Percentiles rank a stretch among this genome's conserved stretches.
These are phyloP conservation scores for Teunomyces panamensis DNA, from an alignment of 805 yeast genomes.

Conservation along the genomic window DNA sequence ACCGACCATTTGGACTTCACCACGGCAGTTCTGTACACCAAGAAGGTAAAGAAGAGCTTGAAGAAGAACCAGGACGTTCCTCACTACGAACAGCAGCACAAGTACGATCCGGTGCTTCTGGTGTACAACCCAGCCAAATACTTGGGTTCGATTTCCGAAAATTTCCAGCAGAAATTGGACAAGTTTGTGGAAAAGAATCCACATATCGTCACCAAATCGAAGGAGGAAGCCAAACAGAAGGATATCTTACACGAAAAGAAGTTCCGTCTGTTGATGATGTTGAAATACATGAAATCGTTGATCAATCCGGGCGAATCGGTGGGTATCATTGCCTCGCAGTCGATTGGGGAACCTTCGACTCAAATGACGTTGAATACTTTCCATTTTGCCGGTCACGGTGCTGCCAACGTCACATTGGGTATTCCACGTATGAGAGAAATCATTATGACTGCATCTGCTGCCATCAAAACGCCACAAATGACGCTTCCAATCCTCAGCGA, in stretches of 20 bases:
- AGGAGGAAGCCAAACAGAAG: constrained; percentile 44
- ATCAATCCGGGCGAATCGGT: constrained; percentile 97
- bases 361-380: constrained; percentile 97
- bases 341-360: constrained; percentile 98
- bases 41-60: constrained; percentile 72
- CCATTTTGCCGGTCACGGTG: constrained; percentile 99
- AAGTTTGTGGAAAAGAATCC: constrained; percentile 57
- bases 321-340: constrained; percentile 97
- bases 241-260: constrained; percentile 68
- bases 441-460: constrained; percentile 96
- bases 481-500: constrained; percentile 78
- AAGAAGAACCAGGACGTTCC: constrained; percentile 63
- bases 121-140: constrained; percentile 85
- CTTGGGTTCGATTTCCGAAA: constrained; percentile 90
- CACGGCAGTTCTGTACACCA: constrained; percentile 72
- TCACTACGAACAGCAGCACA: constrained; percentile 58
- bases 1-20: constrained; percentile 78
- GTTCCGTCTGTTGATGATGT: constrained; percentile 95
- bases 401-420: constrained; percentile 98
- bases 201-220: constrained; percentile 51
- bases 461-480: constrained; percentile 99
- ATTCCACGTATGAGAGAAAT: constrained; percentile 99
- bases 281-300: constrained; percentile 95
- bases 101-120: constrained; percentile 86
- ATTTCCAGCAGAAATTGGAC: constrained; percentile 79